Evolutionary conservation across 345 rosid genomes (phyloP).

Genomic region (Eucalyptus sp.): DNA sequence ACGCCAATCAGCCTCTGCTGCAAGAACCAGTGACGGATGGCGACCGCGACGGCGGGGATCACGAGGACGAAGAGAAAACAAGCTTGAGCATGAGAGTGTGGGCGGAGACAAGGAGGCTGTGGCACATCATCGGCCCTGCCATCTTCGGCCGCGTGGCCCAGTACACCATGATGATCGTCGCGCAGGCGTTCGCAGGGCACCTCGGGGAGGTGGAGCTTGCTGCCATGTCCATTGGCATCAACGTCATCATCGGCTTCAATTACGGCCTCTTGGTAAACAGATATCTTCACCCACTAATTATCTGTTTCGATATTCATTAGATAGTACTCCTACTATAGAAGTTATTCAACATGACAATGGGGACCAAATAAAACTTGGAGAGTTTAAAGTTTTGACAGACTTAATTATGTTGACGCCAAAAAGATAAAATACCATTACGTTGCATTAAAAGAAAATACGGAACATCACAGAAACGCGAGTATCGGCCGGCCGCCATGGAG

Average conservation of each 20-base stretch:
- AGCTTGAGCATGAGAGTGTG: conserved; percentile 11
- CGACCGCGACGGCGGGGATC: neutral
- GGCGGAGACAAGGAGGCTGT: conserved; percentile 33
- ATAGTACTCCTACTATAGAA: neutral
- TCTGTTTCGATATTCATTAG: neutral
- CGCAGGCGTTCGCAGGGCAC: conserved; percentile 36
- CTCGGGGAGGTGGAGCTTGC: conserved; percentile 35
- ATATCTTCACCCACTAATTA: neutral
- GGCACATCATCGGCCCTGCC: conserved; percentile 31
- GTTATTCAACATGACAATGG: neutral
- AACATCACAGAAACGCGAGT: neutral
- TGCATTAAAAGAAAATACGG: neutral
- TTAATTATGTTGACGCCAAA: neutral
- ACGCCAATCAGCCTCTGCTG: neutral
- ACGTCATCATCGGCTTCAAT: conserved; percentile 31
- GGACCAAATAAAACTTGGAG: neutral
- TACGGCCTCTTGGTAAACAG: conserved; percentile 27
- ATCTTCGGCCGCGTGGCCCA: conserved; percentile 23
- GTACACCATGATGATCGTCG: conserved; percentile 24
- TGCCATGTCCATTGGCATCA: conserved; percentile 23
- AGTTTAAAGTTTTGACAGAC: neutral
- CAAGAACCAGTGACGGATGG: neutral
- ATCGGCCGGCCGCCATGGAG: neutral
- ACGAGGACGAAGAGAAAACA: neutral
- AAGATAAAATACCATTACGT: neutral